These are phyloP conservation scores for Corynascus novoguineensis DNA, from an alignment of 495 filamentous ascomycete species.

Conservation along the genomic window DNA sequence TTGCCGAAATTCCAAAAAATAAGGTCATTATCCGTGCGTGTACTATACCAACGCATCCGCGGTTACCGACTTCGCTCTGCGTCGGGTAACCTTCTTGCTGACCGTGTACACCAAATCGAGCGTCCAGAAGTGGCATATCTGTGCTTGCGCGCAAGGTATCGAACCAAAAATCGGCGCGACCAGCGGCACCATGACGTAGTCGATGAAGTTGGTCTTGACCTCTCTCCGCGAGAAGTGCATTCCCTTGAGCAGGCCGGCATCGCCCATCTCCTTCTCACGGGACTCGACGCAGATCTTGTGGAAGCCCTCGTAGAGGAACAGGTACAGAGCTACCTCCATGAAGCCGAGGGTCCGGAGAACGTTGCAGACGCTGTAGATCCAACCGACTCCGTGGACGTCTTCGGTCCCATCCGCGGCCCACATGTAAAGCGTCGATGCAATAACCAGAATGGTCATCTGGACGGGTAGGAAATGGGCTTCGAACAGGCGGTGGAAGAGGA, in stretches of 20 bases:
- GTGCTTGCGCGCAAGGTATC: slow-evolving; percentile 57
- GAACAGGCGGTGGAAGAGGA: slow-evolving; percentile 56
- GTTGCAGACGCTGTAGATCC: slow-evolving; percentile 53
- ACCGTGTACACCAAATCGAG: slow-evolving; percentile 60
- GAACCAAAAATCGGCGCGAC: slow-evolving; percentile 58
- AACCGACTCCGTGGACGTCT: slow-evolving; percentile 46
- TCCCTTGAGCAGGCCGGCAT: slow-evolving; percentile 52
- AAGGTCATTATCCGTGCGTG: slow-evolving; percentile 9
- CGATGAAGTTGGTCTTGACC: slow-evolving; percentile 48
- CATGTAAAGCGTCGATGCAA: slow-evolving; percentile 54
- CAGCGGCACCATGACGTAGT: slow-evolving; percentile 54
- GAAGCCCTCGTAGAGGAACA: slow-evolving; percentile 58
- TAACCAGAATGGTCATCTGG: slow-evolving; percentile 55
- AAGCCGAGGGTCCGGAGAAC: slow-evolving; percentile 54
- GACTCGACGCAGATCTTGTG: slow-evolving; percentile 51
- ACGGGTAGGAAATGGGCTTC: slow-evolving; percentile 65
- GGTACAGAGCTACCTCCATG: slow-evolving; percentile 52
- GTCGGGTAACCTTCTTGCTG: slow-evolving; percentile 55
- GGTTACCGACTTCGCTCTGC: slow-evolving; percentile 42
- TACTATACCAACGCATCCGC: slow-evolving; percentile 39
- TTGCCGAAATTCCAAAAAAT: slow-evolving; percentile 1
- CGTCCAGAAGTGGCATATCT: slow-evolving; percentile 62
- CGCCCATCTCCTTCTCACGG: slow-evolving; percentile 58
- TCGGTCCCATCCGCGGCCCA: slow-evolving; percentile 41
- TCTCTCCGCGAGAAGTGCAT: slow-evolving; percentile 53